A percentile compares a stretch with the other conserved stretches of the same genome.
phyloP scores from a whole-genome alignment of 2,329 filamentous ascomycete species.

The Fusarium avenaceum region DNA sequence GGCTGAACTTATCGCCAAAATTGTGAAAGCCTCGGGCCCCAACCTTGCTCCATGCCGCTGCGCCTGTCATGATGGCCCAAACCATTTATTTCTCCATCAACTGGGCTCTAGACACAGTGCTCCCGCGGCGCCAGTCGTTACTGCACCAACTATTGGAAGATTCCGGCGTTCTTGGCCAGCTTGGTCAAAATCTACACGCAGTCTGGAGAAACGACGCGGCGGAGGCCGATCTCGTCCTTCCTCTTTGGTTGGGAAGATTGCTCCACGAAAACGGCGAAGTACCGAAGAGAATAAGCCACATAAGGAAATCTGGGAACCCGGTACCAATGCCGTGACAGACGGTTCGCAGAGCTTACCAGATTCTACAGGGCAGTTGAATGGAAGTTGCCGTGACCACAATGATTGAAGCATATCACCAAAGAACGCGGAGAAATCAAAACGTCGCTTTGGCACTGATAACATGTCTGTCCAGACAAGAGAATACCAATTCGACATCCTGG shows the following conservation, averaged over 20 bases:
- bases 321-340: slow-evolving; percentile 18
- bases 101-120: slow-evolving; percentile 28
- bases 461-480: background rate
- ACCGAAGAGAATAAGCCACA: slow-evolving; percentile 8
- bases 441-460: background rate
- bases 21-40: slow-evolving; percentile 43
- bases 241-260: slow-evolving; percentile 8
- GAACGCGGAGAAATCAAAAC: background rate
- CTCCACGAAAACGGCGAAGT: slow-evolving; percentile 8
- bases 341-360: slow-evolving; percentile 30
- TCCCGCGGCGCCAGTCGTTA: slow-evolving; percentile 10
- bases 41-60: slow-evolving; percentile 39
- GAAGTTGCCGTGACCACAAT: slow-evolving; percentile 23
- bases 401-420: slow-evolving; percentile 20
- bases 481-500: background rate
- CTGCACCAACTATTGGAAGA: slow-evolving; percentile 41
- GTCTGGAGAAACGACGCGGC: slow-evolving; percentile 16
- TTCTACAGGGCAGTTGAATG: slow-evolving; percentile 26
- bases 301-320: slow-evolving; percentile 18
- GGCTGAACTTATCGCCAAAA: slow-evolving; percentile 48
- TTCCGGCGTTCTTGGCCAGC: slow-evolving; percentile 39
- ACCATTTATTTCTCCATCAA: slow-evolving; percentile 22
- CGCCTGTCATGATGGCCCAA: slow-evolving; percentile 36
- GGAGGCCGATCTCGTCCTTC: slow-evolving; percentile 10
- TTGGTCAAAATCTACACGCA: slow-evolving; percentile 8